Base-by-base conservation (phyloP, 805 yeast species). In the Torulaspora delbrueckii region DNA sequence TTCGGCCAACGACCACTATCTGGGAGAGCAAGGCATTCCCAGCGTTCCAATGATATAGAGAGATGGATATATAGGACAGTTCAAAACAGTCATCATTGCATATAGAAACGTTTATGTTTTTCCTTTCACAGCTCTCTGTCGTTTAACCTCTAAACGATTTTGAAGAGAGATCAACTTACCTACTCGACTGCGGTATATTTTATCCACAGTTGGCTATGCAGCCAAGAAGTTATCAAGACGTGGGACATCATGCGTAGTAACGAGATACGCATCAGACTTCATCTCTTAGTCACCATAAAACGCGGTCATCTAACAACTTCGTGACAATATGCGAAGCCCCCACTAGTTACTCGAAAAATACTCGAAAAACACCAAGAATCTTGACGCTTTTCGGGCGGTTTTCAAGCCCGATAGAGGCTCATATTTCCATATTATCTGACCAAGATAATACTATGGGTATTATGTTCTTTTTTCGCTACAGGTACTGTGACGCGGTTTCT, bases 71-170 rank as follows among this genome's bases (percentile, higher is more conserved):
- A 34, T 19, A 34, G 26, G 37, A 34, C 34, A 31, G 34, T 31
- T 14, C 19, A 31, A 8, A 19, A 31, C 26, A 30, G 35, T 28
- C 34, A 38, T 37, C 23, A 37, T 32, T 32, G 43, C 43, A 40
- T 40, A 40, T 40, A 40, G 43, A 40, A 40, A 39, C 42, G 32
- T 28, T 39, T 19, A 39, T 38, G 41, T 38, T 38, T 38, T 38
- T 38, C 34, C 25, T 28, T 38, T 31, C n/a, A 13, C 24, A 22
- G 27, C 32, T 13, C 12, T 23, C 19, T 16, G n/a, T 39, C 42
- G 42, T 39, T 18, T 39, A 39, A 27, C 31, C 22, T 14, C 24
- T 26, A 37, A 37, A 37, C 32, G 40, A 37, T 33, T 16, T 18
- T 19, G 6, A 3, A 19, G 5, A 19, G 22, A 19, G 5, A 16